Percentiles rank a stretch among this genome's conserved stretches.
These are phyloP conservation scores for Plantago major DNA, from an alignment of 257 asterid genomes.

Conservation along the genomic window DNA sequence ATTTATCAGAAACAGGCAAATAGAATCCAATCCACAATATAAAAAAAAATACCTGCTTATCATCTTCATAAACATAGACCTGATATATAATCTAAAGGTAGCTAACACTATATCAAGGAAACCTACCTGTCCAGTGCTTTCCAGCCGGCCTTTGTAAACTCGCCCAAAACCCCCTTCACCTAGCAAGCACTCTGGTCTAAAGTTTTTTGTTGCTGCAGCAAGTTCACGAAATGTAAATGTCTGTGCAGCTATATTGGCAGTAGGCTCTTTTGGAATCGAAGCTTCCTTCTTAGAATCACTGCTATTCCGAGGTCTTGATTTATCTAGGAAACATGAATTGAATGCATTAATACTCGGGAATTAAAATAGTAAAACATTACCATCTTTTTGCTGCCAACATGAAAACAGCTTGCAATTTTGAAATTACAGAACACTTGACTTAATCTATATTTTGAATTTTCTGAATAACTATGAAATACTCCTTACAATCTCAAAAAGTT, in stretches of 20 bases:
- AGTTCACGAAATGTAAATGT: constrained; percentile 88
- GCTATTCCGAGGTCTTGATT: constrained; percentile 54
- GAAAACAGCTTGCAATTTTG: no score
- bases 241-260: constrained; percentile 85
- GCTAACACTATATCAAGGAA: neutral
- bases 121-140: constrained; percentile 77
- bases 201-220: constrained; percentile 78
- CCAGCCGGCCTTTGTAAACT: constrained; percentile 79
- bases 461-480: no score
- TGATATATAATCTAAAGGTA: no score
- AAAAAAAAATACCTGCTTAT: no score
- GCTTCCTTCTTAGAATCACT: constrained; percentile 68
- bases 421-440: no score
- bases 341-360: constrained; percentile 1
- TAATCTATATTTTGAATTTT: no score
- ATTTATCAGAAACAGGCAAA: no score
- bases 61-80: no score
- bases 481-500: neutral
- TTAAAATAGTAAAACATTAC: neutral
- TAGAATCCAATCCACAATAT: no score
- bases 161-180: constrained; percentile 99
- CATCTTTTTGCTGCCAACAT: no score
- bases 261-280: constrained; percentile 54
- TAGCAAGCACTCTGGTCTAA: constrained; percentile 64
- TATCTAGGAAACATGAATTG: constrained; percentile 36